Evolutionary conservation across 2,329 filamentous ascomycete genomes (phyloP).

Genomic region (Calonectria pauciramosa): DNA sequence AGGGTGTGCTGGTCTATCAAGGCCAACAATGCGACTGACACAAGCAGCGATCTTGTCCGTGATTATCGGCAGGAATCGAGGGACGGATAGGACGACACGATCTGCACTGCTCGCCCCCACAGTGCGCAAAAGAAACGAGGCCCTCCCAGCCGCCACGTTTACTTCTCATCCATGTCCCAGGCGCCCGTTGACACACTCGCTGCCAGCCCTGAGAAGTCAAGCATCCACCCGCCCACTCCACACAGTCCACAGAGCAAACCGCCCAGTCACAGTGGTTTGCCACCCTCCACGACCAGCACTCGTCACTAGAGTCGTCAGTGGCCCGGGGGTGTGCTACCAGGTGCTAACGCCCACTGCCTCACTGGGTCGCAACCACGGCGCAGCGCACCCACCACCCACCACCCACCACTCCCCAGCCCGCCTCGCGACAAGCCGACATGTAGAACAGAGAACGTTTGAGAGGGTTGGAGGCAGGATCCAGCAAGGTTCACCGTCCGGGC

Average conservation of each 20-base stretch:
- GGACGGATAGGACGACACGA: conserved; percentile 5
- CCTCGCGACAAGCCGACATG: conserved; percentile 23
- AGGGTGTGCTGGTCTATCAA: conserved; percentile 1
- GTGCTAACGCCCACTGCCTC: conserved; percentile 44
- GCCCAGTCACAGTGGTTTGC: conserved; percentile 40
- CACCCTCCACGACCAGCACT: conserved; percentile 39
- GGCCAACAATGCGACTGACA: neutral
- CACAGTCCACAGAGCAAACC: conserved; percentile 31
- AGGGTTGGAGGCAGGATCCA: conserved; percentile 28
- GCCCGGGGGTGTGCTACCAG: conserved; percentile 37
- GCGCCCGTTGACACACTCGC: conserved; percentile 37
- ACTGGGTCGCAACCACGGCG: conserved; percentile 24
- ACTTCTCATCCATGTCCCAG: conserved; percentile 39
- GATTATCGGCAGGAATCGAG: conserved; percentile 6
- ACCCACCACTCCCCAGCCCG: conserved; percentile 28
- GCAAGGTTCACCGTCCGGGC: conserved; percentile 32
- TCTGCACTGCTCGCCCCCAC: conserved; percentile 25
- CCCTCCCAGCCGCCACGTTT: conserved; percentile 44
- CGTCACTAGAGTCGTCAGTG: conserved; percentile 23
- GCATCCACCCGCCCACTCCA: conserved; percentile 24
- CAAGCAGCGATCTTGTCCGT: neutral
- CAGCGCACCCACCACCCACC: conserved; percentile 14
- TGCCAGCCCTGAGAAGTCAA: conserved; percentile 26
- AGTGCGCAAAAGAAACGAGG: conserved; percentile 32
- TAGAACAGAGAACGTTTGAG: conserved; percentile 19